A percentile compares a stretch with the other conserved stretches of the same genome.
phyloP scores from a whole-genome alignment of 2,329 filamentous ascomycete species.

The Purpureocillium lavendulum region DNA sequence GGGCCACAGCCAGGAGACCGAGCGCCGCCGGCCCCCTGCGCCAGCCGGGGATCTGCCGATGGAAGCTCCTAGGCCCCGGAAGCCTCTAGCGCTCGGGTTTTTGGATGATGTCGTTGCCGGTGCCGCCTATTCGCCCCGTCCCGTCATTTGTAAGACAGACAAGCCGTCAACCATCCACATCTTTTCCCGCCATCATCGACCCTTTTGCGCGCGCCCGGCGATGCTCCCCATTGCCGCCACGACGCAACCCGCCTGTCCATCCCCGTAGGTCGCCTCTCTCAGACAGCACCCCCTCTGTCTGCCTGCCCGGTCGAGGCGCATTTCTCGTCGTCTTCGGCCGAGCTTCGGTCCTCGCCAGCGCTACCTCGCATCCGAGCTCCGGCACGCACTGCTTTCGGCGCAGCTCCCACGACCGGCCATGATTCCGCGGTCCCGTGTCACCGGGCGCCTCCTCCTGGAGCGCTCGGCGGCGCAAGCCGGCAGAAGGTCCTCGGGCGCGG shows the following conservation, averaged over 20 bases:
- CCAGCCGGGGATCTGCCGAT: constrained; percentile 16
- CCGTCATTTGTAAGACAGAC: constrained; percentile 12
- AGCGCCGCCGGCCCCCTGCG: no score
- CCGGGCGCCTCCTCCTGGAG: constrained; percentile 29
- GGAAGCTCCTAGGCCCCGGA: constrained; percentile 20
- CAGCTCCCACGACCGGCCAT: constrained; percentile 17
- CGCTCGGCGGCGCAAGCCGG: constrained; percentile 20
- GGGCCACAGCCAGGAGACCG: no score
- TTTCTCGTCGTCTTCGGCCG: constrained; percentile 3
- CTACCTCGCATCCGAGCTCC: not conserved
- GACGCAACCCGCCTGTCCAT: constrained; percentile 7
- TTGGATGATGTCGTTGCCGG: constrained; percentile 19
- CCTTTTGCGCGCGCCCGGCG: constrained; percentile 16
- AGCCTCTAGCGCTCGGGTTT: constrained; percentile 12
- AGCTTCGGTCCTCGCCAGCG: constrained; percentile 1
- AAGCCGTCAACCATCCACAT: no score
- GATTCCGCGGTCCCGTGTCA: constrained; percentile 32
- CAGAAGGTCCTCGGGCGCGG: constrained; percentile 14
- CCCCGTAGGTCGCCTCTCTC: constrained; percentile 3
- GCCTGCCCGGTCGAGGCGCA: not conserved
- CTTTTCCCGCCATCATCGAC: constrained; percentile 7
- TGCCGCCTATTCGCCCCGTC: constrained; percentile 14
- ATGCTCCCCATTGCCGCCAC: constrained; percentile 20
- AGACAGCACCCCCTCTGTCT: not conserved
- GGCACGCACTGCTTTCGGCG: not conserved